A percentile compares a stretch with the other conserved stretches of the same genome.
Conservation (phyloP, 2,329 filamentous ascomycete species). For the Sporothrix euskadiensis region DNA sequence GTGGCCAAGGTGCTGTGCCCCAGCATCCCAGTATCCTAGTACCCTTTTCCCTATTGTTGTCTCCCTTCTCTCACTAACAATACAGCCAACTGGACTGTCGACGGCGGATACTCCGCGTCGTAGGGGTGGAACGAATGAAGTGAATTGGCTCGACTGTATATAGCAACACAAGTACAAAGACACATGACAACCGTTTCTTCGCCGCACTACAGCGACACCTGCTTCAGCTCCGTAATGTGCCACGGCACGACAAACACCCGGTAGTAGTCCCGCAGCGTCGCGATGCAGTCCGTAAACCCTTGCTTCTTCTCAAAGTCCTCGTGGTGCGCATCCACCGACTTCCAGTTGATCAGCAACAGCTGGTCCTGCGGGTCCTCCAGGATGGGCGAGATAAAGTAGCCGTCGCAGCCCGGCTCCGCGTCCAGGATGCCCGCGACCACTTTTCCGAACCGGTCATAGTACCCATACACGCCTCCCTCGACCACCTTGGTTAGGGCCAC, state of each 20-base stretch:
- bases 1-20: slow-evolving; percentile 19
- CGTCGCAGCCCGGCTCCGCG: not conserved
- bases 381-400: slow-evolving; percentile 3
- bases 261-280: not conserved
- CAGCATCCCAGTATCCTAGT: too few species aligned
- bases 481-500: slow-evolving; percentile 6
- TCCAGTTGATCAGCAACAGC: not conserved
- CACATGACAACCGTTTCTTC: not conserved
- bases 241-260: slow-evolving; percentile 4
- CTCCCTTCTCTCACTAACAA: not conserved
- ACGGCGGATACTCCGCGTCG: slow-evolving; percentile 19
- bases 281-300: not conserved
- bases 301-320: slow-evolving; percentile 9
- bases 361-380: slow-evolving; percentile 5
- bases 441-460: not conserved
- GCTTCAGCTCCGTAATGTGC: not conserved
- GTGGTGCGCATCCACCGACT: slow-evolving; percentile 1
- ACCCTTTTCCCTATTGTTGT: too few species aligned
- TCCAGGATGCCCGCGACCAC: not conserved
- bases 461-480: not conserved
- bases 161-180: not conserved
- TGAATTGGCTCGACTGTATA: not conserved
- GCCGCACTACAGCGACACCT: not conserved
- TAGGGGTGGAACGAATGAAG: not conserved
- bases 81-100: slow-evolving; percentile 21